Base-by-base conservation (phyloP, 345 rosid genomes). In the Euphorbia peplus region DNA sequence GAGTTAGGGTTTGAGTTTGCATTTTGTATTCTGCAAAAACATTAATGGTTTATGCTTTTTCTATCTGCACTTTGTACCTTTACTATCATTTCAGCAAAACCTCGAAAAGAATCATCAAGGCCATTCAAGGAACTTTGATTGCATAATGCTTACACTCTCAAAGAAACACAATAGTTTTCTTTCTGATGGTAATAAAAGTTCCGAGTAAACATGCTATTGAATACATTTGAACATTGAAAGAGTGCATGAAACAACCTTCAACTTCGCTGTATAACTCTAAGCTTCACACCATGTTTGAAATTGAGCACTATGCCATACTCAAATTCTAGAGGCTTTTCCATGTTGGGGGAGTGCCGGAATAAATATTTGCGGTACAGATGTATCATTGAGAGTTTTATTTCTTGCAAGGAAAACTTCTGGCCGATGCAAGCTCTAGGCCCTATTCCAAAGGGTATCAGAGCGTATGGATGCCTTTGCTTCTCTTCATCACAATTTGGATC, bases 371-470 rank as follows among this genome's bases (percentile, higher is more conserved):
- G 75, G 82, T 89, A 89, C 35, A 95, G 78, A 41, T 88, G 89
- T 22, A 91, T 76, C 74, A 91, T 39, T 1, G 95, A 81, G 59
- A 95, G 93, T 77, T 88, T 91, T 66, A 88, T 68, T 82, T 95
- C 96, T 26, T 86, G 95, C 47, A 91, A 46, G 29, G 93, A 82
- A 76, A 93, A 91, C 70, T 81, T 91, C 84, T 87, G 86, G 55
- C 96, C 97, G 26, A 91, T 82, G 83, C 97, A 91, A 44, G 96
- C 87, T 29, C 97, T 80, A 16, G 96, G 98, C n/a, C 97, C 97
- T 0, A 93, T 87, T 14, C 96, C 99, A 26, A 93, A 93, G 5
- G 99, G 93, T 13, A 89, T 84, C 64, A 91, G 68, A n/a, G 96
- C 95, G 24, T 86, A 89, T 61, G 89, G 93, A 67, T 93, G 99